Conservation (phyloP, 1,139 yeast species). For the Kluyveromyces sp. region DNA sequence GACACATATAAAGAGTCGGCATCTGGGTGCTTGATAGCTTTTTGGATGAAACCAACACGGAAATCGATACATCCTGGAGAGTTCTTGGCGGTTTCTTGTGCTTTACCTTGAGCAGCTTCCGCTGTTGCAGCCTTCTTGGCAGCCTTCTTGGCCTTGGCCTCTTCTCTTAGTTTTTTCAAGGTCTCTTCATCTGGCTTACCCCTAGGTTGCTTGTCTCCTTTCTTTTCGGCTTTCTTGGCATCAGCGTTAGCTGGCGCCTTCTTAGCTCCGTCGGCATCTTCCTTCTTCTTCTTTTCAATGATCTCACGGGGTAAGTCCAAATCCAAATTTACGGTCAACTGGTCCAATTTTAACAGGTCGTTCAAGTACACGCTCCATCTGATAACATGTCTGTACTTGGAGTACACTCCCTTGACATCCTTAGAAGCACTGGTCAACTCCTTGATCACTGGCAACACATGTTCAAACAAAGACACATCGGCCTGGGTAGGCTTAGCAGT, state of each 20-base stretch:
- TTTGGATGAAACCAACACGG: constrained; percentile 94
- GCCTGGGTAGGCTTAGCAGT: constrained; percentile 50
- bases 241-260: constrained; percentile 9
- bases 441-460: constrained; percentile 53
- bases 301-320: constrained; percentile 63
- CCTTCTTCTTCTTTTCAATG: constrained; percentile 53
- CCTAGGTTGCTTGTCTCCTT: constrained; percentile 32
- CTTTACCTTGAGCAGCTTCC: constrained; percentile 44
- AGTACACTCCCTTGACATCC: constrained; percentile 32
- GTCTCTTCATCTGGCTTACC: constrained; percentile 55
- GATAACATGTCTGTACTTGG: constrained; percentile 71
- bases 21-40: constrained; percentile 94
- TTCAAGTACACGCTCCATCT: constrained; percentile 92
- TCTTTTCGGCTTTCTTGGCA: constrained; percentile 21
- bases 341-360: constrained; percentile 50
- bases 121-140: constrained; percentile 69
- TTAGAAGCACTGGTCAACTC: constrained; percentile 41
- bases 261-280: constrained; percentile 27
- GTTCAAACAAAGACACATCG: constrained; percentile 64
- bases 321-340: constrained; percentile 48
- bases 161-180: constrained; percentile 52
- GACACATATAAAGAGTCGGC: constrained; percentile 96
- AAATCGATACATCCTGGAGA: constrained; percentile 82
- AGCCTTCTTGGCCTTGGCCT: constrained; percentile 68
- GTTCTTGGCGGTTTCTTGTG: constrained; percentile 54